Conservation (phyloP, 306 rosid species). For the Rubus idaeus region DNA sequence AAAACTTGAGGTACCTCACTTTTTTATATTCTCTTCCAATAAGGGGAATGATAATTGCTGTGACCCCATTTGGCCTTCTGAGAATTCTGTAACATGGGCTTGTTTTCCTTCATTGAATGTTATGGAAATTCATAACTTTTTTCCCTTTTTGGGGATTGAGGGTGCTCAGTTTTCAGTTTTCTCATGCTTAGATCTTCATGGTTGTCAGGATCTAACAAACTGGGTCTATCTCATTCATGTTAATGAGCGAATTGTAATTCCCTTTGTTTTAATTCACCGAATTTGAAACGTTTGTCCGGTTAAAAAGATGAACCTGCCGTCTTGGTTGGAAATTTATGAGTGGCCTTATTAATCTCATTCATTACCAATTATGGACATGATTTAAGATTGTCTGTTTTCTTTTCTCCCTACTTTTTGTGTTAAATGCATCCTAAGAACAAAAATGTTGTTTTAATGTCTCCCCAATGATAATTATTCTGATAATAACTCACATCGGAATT, state of each 20-base stretch:
- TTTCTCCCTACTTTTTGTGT: neutral
- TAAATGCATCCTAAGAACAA: constrained; percentile 9
- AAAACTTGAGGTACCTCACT: constrained; percentile 19
- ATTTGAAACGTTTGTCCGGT: constrained; percentile 1
- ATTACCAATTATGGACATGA: constrained; percentile 15
- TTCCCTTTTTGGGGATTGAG: constrained; percentile 12
- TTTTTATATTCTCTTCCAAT: neutral
- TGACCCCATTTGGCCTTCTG: constrained; percentile 14
- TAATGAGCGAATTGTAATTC: neutral
- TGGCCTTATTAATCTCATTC: constrained; percentile 8
- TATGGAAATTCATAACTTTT: neutral
- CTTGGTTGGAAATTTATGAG: constrained; percentile 10
- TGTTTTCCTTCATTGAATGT: constrained; percentile 9
- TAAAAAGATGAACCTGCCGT: constrained; percentile 6
- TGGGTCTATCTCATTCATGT: constrained; percentile 6
- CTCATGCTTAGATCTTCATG: constrained; percentile 17
- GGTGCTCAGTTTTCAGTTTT: constrained; percentile 10
- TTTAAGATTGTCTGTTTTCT: neutral
- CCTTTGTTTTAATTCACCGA: neutral
- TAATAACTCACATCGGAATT: neutral
- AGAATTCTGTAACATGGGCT: constrained; percentile 15
- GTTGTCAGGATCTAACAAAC: constrained; percentile 15
- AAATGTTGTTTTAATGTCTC: constrained; percentile 7
- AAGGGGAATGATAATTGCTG: constrained; percentile 11
- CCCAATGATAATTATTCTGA: neutral